phyloP scores from a whole-genome alignment of 352 stramenopile genomes.

The Phytopythium cucurbitacearum region DNA sequence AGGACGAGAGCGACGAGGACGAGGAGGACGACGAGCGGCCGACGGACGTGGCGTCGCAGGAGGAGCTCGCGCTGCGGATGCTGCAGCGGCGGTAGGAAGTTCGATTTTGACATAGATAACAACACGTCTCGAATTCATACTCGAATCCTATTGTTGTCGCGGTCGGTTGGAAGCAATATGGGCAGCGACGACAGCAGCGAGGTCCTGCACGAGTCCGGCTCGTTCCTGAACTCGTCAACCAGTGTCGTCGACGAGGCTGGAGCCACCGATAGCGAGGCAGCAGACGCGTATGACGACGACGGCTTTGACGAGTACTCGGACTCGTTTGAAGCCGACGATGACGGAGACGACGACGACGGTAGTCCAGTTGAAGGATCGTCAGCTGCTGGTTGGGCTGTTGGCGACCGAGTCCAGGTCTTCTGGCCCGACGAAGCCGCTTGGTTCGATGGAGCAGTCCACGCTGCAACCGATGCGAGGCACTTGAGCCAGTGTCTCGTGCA shows the following conservation, averaged over 20 bases:
- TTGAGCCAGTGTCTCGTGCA: slow-evolving; percentile 22
- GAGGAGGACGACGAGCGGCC: slow-evolving; percentile 24
- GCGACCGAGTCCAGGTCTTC: slow-evolving; percentile 36
- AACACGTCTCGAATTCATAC: no score
- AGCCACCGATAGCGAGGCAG: no score
- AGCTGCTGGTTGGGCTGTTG: slow-evolving; percentile 3
- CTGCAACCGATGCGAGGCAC: slow-evolving; percentile 2
- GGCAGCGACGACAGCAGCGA: no score
- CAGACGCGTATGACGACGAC: slow-evolving; percentile 27
- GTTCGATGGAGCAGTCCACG: slow-evolving; percentile 29
- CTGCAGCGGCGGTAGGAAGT: slow-evolving; percentile 50
- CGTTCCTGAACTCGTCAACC: no score
- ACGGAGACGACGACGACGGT: slow-evolving; percentile 1
- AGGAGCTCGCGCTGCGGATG: slow-evolving; percentile 77
- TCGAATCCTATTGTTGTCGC: no score
- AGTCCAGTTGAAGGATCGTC: background rate
- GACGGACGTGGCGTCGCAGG: slow-evolving; percentile 63
- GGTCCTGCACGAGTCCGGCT: no score
- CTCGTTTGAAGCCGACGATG: slow-evolving; percentile 36
- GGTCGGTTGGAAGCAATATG: no score
- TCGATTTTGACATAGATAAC: no score
- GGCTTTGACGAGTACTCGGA: slow-evolving; percentile 52
- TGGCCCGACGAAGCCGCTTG: slow-evolving; percentile 41
- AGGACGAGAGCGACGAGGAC: slow-evolving; percentile 19
- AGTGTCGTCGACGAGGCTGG: no score